Conservation (phyloP, 805 yeast genomes). For the Schizosaccharomyces lindneri region DNA sequence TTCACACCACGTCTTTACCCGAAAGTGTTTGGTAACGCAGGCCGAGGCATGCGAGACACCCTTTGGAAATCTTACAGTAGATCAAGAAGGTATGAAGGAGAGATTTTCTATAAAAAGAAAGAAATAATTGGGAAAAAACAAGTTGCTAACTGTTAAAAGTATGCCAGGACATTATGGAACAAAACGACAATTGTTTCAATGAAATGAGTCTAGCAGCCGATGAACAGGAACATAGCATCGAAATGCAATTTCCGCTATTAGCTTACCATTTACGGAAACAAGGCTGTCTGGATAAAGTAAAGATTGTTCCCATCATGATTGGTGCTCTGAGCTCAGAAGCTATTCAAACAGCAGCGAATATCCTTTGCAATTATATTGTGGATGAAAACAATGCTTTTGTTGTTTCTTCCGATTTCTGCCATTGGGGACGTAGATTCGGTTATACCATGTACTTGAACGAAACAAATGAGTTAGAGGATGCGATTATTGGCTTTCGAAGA, state of each 20-base stretch:
- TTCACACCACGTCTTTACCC: constrained; percentile 68
- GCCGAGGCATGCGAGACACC: constrained; percentile 54
- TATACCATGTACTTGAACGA: constrained; percentile 27
- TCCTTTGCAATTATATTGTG: constrained; percentile 27
- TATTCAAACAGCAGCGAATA: constrained; percentile 22
- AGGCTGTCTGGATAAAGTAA: constrained; percentile 5
- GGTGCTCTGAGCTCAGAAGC: constrained; percentile 29
- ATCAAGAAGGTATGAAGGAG: constrained; percentile 17
- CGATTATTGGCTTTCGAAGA: constrained; percentile 11
- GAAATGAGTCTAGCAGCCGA: constrained; percentile 25
- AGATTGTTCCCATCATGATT: constrained; percentile 57
- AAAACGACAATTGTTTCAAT: background rate
- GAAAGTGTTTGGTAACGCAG: constrained; percentile 28
- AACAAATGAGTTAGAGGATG: constrained; percentile 13
- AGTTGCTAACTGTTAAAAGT: constrained; percentile 1
- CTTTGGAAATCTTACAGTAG: constrained; percentile 49
- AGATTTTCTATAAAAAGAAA: too few species aligned
- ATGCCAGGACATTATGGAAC: background rate
- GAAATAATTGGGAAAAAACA: background rate
- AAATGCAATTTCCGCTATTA: constrained; percentile 67
- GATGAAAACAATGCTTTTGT: constrained; percentile 42
- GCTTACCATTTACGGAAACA: constrained; percentile 23
- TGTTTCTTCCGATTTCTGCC: constrained; percentile 80
- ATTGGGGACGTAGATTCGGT: constrained; percentile 59
- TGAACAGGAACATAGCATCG: constrained; percentile 74